phyloP scores from a whole-genome alignment of 345 rosid species.

The Carallia brachiata region DNA sequence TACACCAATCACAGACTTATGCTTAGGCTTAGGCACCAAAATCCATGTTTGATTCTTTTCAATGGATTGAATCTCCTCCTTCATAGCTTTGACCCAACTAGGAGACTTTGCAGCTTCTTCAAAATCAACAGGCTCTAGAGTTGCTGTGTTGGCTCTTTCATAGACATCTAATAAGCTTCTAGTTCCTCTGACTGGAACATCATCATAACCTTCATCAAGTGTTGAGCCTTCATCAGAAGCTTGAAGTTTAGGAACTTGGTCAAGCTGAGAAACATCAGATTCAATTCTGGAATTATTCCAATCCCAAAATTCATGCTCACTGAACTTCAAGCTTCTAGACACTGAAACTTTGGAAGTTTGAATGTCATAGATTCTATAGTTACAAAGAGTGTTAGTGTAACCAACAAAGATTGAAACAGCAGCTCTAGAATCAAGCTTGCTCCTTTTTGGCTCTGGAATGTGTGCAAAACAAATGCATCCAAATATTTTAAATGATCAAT shows the following conservation, averaged over 20 bases:
- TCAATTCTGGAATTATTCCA: not conserved
- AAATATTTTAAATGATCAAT: not conserved
- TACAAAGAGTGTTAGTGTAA: not conserved
- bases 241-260: no score
- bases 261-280: no score
- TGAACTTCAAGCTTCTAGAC: no score
- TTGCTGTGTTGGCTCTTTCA: not conserved
- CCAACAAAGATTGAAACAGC: not conserved
- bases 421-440: not conserved
- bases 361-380: no score
- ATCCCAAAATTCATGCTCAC: not conserved
- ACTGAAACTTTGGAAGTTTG: no score
- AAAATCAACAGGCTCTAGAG: not conserved
- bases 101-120: not conserved
- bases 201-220: no score
- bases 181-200: not conserved
- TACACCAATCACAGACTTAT: not conserved
- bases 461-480: not conserved
- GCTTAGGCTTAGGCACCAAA: no score
- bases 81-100: not conserved
- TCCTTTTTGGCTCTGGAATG: not conserved
- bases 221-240: no score
- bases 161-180: not conserved
- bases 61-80: not conserved
- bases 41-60: not conserved